Conservation (phyloP, 208 protist species). For the Trypanosoma platydactyli region DNA sequence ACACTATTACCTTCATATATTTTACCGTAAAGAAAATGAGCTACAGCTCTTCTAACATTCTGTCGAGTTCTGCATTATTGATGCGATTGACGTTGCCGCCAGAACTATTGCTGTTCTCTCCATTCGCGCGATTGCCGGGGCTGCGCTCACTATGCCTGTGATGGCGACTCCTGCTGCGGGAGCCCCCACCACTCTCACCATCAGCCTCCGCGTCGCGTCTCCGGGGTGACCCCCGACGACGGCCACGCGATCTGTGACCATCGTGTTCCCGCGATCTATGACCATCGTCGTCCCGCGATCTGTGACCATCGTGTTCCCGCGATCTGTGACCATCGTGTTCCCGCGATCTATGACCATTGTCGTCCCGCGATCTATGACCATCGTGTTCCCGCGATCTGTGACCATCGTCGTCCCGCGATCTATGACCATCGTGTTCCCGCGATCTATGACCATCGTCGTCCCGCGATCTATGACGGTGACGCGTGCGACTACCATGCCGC, state of each 20-base stretch:
- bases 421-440: background rate
- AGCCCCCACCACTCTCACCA: background rate
- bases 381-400: too few species aligned
- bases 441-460: background rate
- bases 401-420: background rate
- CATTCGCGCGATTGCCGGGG: constrained; percentile 24
- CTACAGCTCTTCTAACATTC: constrained; percentile 29
- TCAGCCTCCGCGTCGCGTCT: background rate
- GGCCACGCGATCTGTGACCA: too few species aligned
- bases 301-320: too few species aligned
- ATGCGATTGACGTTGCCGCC: background rate
- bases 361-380: background rate
- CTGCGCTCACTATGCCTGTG: constrained; percentile 31
- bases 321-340: background rate
- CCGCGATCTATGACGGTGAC: background rate
- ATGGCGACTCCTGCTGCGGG: constrained; percentile 3
- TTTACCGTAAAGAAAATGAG: background rate
- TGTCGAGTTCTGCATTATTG: constrained; percentile 13
- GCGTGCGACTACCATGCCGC: background rate
- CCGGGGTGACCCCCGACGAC: too few species aligned
- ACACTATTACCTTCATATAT: background rate
- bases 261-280: background rate
- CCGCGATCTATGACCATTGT: background rate
- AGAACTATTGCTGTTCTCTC: constrained; percentile 19
- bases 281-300: background rate